phyloP scores from a whole-genome alignment of 2,329 filamentous ascomycete species.

The Chaetomium sp. region DNA sequence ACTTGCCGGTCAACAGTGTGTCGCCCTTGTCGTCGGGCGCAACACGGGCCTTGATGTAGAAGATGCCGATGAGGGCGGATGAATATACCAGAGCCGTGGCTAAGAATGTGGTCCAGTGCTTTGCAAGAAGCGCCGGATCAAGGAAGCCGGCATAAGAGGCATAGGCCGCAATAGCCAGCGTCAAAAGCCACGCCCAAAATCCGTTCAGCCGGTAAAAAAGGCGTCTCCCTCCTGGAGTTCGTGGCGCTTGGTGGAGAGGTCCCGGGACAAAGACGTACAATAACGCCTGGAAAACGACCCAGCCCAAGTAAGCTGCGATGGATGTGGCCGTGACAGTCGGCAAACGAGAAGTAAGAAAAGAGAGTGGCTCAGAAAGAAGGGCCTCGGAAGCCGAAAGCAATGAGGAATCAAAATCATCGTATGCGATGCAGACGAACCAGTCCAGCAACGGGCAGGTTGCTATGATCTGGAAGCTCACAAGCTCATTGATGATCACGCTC shows the following conservation, averaged over 20 bases:
- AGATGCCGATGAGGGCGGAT: background rate
- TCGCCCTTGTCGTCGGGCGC: background rate
- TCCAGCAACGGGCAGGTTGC: background rate
- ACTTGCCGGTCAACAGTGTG: background rate
- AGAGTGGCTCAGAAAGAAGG: background rate
- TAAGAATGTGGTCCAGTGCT: background rate
- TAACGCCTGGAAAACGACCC: background rate
- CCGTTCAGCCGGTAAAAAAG: conserved; percentile 1
- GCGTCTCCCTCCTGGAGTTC: background rate
- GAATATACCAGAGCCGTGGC: background rate
- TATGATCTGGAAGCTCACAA: background rate
- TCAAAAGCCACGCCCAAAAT: background rate
- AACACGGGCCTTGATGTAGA: background rate
- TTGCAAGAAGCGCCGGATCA: background rate
- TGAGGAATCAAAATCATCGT: background rate
- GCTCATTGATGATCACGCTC: background rate
- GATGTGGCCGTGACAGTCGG: background rate
- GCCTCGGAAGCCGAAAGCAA: background rate
- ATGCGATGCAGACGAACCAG: background rate
- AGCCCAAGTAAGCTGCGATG: background rate
- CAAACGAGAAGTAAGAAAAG: background rate
- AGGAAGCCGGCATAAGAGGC: background rate
- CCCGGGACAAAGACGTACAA: background rate
- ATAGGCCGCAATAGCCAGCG: background rate
- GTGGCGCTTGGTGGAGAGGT: background rate